Conservation (phyloP, 257 asterid species). For the Parsonsia alboflavescens region DNA sequence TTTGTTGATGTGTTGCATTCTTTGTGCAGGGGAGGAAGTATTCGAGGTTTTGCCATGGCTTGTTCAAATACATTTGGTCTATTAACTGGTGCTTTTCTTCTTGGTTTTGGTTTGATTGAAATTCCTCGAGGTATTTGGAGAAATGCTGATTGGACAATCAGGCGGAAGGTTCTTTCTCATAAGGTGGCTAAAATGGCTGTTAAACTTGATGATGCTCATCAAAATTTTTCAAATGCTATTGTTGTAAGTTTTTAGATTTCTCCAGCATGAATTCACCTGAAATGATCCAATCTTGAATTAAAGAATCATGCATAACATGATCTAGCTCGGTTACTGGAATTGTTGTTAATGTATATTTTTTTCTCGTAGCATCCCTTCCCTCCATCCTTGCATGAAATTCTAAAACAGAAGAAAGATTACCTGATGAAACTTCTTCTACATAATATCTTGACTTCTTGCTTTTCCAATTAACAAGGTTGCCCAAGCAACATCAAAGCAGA, state of each 20-base stretch:
- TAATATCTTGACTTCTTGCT: constrained; percentile 6
- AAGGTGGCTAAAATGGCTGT: constrained; percentile 73
- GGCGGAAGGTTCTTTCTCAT: constrained; percentile 65
- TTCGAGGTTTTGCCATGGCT: constrained; percentile 81
- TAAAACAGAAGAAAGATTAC: neutral
- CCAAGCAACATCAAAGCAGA: constrained; percentile 79
- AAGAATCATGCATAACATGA: neutral
- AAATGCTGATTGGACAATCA: constrained; percentile 67
- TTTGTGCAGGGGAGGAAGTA: constrained; percentile 58
- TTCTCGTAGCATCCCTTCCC: neutral
- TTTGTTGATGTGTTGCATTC: neutral
- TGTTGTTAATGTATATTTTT: neutral
- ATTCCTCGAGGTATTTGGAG: constrained; percentile 72
- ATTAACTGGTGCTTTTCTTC: constrained; percentile 81
- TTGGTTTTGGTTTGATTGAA: constrained; percentile 81
- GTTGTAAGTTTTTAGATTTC: constrained; percentile 44
- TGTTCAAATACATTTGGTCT: constrained; percentile 86
- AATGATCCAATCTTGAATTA: neutral
- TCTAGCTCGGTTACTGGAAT: neutral
- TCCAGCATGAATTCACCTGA: neutral
- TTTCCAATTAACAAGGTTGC: constrained; percentile 46
- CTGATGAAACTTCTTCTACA: neutral
- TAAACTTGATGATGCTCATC: constrained; percentile 75
- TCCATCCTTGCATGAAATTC: neutral
- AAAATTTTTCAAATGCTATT: constrained; percentile 62